Evolutionary conservation across 139 green algal species (phyloP).

Genomic region (Picochlorum sp.): DNA sequence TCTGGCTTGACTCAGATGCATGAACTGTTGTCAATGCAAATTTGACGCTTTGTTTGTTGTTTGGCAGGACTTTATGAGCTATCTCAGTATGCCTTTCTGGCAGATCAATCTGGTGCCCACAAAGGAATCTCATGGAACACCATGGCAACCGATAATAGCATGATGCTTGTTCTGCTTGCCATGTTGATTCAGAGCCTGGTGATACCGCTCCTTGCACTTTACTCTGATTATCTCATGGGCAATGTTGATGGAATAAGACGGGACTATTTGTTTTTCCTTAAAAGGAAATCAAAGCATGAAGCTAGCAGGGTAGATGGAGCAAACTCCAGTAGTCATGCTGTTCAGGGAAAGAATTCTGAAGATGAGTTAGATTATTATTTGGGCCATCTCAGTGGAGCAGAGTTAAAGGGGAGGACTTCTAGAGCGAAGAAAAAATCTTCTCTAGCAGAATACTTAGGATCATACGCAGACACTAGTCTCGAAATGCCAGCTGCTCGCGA

Average conservation of each 20-base stretch:
- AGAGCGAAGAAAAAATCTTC: too few relatives aligned
- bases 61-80: slow-evolving; percentile 45
- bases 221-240: slow-evolving; percentile 26
- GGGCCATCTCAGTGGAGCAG: too few relatives aligned
- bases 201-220: slow-evolving; percentile 10
- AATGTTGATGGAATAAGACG: slow-evolving; percentile 24
- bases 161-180: slow-evolving; percentile 30
- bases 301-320: background rate
- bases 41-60: background rate
- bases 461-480: too few relatives aligned
- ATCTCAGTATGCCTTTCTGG: slow-evolving; percentile 61
- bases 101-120: slow-evolving; percentile 33
- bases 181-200: slow-evolving; percentile 29
- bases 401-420: too few relatives aligned
- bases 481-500: too few relatives aligned
- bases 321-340: background rate
- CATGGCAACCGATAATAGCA: slow-evolving; percentile 38
- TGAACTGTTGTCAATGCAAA: too few relatives aligned
- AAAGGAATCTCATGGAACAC: slow-evolving; percentile 42
- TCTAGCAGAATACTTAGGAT: too few relatives aligned
- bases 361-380: too few relatives aligned
- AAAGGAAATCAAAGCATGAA: slow-evolving; percentile 8
- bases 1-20: background rate
- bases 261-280: slow-evolving; percentile 33
- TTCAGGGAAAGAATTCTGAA: background rate